Conservation (phyloP, 108 stramenopile species). For the Parmales sp. region DNA sequence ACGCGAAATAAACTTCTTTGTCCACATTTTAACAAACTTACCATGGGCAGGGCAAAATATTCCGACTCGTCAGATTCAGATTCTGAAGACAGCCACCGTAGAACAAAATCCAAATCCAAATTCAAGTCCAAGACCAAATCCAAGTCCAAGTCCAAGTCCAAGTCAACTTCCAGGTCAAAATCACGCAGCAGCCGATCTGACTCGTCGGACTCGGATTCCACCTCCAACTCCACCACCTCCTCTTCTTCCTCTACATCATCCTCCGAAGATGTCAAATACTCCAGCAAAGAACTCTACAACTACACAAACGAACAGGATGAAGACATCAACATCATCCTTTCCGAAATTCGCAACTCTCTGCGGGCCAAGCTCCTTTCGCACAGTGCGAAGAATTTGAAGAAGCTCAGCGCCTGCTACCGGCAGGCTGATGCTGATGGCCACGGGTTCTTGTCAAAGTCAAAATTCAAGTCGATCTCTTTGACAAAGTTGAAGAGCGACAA, state of each 20-base stretch:
- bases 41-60: neutral
- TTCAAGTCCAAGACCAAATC: neutral
- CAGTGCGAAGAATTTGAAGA: neutral
- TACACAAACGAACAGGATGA: neutral
- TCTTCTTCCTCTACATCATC: neutral
- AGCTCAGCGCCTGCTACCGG: neutral
- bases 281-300: neutral
- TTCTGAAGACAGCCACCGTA: neutral
- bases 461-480: neutral
- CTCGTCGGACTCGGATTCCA: neutral
- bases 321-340: neutral
- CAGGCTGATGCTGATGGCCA: neutral
- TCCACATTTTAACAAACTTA: neutral
- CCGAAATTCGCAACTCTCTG: neutral
- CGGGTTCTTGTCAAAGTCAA: neutral
- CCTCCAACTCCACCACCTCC: neutral
- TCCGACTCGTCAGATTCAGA: neutral
- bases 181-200: neutral
- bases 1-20: too few species aligned
- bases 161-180: neutral
- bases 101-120: neutral
- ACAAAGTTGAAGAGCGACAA: constrained; percentile 3
- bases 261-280: neutral
- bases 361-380: neutral
- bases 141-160: neutral